Evolutionary conservation across 305 asterid species (phyloP).

Genomic region (Lippia alba): DNA sequence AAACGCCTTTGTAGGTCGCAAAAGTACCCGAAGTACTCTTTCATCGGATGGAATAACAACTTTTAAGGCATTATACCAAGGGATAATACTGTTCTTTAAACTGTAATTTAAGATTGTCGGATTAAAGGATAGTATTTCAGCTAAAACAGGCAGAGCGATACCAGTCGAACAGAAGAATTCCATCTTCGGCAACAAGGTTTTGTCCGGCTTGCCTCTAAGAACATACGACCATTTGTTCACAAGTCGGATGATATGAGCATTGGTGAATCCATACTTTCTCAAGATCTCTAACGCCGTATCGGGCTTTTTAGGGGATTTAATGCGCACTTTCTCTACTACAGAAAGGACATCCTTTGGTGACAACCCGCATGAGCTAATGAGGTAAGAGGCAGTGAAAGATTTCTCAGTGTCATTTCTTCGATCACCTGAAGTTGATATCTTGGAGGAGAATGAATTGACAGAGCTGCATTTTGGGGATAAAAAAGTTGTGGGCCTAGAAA

Average conservation of each 20-base stretch:
- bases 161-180: not conserved
- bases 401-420: not conserved
- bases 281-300: conserved; percentile 31
- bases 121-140: too few relatives aligned
- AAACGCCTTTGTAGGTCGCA: not conserved
- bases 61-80: conserved; percentile 19
- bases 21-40: not conserved
- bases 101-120: conserved; percentile 24
- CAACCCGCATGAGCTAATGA: conserved; percentile 42
- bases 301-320: conserved; percentile 27
- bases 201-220: conserved; percentile 25
- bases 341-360: conserved; percentile 36
- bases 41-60: conserved; percentile 22
- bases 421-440: not conserved
- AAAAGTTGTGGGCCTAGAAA: conserved; percentile 12
- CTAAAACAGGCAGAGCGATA: too few relatives aligned
- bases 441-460: conserved; percentile 9
- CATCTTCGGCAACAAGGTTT: conserved; percentile 44
- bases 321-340: conserved; percentile 32
- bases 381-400: conserved; percentile 36
- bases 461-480: not conserved
- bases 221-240: conserved; percentile 27
- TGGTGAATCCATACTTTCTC: conserved; percentile 36
- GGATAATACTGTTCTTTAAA: conserved; percentile 28
- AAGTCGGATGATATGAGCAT: conserved; percentile 20